Percentiles rank a stretch among this genome's conserved stretches.
These are phyloP conservation scores for Chlorella sp. DNA, from an alignment of 139 green algal genomes.

Conservation along the genomic window DNA sequence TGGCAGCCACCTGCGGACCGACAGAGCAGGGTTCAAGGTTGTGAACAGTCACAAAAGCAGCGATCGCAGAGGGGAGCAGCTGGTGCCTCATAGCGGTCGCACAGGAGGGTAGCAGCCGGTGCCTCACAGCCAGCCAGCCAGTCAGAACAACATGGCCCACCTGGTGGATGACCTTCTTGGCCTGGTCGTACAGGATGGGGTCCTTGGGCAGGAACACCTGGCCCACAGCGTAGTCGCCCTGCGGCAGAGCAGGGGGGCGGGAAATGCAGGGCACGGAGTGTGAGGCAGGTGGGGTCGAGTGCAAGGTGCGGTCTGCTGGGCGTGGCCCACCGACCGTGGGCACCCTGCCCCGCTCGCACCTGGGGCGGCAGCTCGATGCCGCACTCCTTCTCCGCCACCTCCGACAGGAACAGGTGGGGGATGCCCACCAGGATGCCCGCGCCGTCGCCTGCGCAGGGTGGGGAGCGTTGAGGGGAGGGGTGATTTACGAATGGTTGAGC, in stretches of 20 bases:
- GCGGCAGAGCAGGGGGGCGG: not conserved
- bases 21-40: too few species aligned
- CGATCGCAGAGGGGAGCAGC: too few species aligned
- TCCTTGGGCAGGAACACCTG: conserved; percentile 92
- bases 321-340: too few species aligned
- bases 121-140: too few species aligned
- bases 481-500: not conserved
- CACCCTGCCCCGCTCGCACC: conserved; percentile 47
- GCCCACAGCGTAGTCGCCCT: conserved; percentile 88
- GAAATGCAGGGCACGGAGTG: too few species aligned
- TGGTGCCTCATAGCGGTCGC: too few species aligned
- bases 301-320: too few species aligned
- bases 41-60: too few species aligned
- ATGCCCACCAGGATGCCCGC: conserved; percentile 94
- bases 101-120: too few species aligned
- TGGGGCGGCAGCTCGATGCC: conserved; percentile 74
- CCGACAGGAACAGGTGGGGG: conserved; percentile 87
- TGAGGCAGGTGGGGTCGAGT: too few species aligned
- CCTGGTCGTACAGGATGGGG: conserved; percentile 53
- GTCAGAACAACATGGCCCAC: too few species aligned
- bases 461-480: not conserved
- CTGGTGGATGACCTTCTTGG: conserved; percentile 70
- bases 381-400: conserved; percentile 70
- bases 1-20: conserved; percentile 55
- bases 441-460: conserved; percentile 77